Evolutionary conservation across 441 rosid genomes (phyloP).

Genomic region (Isatis lusitanica): DNA sequence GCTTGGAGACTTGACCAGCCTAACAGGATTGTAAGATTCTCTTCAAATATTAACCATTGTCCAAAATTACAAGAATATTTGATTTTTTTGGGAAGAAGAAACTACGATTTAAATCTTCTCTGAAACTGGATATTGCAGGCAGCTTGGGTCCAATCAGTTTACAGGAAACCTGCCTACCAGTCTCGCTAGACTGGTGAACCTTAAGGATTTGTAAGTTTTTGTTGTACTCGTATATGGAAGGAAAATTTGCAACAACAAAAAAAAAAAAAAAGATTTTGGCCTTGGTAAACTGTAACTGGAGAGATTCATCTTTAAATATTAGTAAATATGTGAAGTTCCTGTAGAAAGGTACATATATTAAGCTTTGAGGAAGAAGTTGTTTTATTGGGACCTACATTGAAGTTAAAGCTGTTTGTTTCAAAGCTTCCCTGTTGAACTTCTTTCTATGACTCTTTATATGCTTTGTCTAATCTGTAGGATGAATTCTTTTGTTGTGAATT

Average conservation of each 20-base stretch:
- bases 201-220: conserved; percentile 23
- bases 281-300: not conserved
- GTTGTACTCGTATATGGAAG: not conserved
- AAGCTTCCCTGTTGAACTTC: too few species aligned
- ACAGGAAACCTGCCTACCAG: conserved; percentile 21
- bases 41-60: not conserved
- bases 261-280: not conserved
- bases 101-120: not conserved
- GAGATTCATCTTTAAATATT: not conserved
- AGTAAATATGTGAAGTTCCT: not conserved
- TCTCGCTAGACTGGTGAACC: conserved; percentile 19
- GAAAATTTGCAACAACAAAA: not conserved
- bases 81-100: not conserved
- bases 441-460: too few species aligned
- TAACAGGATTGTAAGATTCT: conserved; percentile 9
- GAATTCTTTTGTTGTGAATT: too few species aligned
- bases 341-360: not conserved
- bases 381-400: too few species aligned
- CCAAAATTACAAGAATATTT: not conserved
- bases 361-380: not conserved
- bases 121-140: conserved; percentile 9
- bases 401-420: too few species aligned
- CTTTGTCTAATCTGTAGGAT: too few species aligned
- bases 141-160: conserved; percentile 23
- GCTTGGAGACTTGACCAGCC: conserved; percentile 22